Base-by-base conservation (phyloP, 139 green algal genomes). In the Asterochloris sp. region DNA sequence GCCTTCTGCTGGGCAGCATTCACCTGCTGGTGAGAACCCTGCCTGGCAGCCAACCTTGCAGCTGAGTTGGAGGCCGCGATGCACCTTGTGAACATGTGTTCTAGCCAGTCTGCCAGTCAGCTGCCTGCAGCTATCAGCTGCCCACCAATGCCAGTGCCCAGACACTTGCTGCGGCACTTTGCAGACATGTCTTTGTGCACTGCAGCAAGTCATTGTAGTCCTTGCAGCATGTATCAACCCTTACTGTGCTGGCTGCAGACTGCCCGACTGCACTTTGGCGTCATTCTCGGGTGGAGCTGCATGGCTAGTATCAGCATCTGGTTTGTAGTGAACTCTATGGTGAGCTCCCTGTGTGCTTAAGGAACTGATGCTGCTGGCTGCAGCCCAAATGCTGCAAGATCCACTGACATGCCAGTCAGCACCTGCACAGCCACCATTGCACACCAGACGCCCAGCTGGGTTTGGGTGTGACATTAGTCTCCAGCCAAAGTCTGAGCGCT, bases 241-340 rank as follows among this genome's bases (percentile, higher is more conserved):
- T 47, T 68, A 0, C 76, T 68, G 14, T 80, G 38, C 13, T 69
- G 14, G 13, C n/a, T 79, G 83, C 83, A 86, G 83, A 80, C 78
- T 71, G 95, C 92, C 68, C 98, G 98, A 83, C 86, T 98, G 24
- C 94, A 98, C 84, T 98, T 98, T 89, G 96, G 96, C 16, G 90
- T 98, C 74, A 95, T 98, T 75, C 85, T 99, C 54, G 96, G 96
- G 23, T 98, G 96, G 96, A 95, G 87, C 60, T 92, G 96, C 11
- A 88, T 97, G n/a, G 92, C 91, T 64, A 92, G 89, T 19, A 81
- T 89, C 9, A 82, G 95, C 54, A 67, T 99, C 15, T 98, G 92
- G 91, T 89, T 89, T 62, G 83, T 91, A 9, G 81, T 91, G 10
- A 88, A 82, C 78, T 85, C 73, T 76, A 86, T 92, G 61, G 84